Percentiles rank a stretch among this genome's conserved stretches.
Evolutionary conservation across 805 yeast species (phyloP).

Genomic region (Blastobotrys peoriensis): DNA sequence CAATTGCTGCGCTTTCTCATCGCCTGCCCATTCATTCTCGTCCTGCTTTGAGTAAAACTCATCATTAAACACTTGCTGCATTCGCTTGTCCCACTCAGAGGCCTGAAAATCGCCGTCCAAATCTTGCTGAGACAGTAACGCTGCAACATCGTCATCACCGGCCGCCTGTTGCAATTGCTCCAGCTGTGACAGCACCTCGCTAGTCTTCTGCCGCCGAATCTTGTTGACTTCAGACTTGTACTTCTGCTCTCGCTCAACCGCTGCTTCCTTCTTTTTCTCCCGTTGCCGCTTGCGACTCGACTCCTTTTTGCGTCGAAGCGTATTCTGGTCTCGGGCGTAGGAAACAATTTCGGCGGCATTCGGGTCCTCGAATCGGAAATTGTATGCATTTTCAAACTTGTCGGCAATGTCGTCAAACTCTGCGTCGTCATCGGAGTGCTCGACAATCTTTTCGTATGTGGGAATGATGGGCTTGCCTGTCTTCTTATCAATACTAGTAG

Average conservation of each 20-base stretch:
- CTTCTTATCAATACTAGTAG: slow-evolving; percentile 56
- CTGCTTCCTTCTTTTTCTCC: slow-evolving; percentile 56
- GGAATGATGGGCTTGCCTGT: slow-evolving; percentile 38
- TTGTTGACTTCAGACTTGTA: slow-evolving; percentile 58
- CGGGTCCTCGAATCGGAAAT: slow-evolving; percentile 92
- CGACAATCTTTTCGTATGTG: slow-evolving; percentile 32
- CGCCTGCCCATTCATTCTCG: slow-evolving; percentile 56
- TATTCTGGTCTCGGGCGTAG: slow-evolving; percentile 89
- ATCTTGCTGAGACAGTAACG: slow-evolving; percentile 66
- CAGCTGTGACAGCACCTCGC: slow-evolving; percentile 68
- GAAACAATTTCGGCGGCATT: slow-evolving; percentile 84
- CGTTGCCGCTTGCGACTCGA: slow-evolving; percentile 77
- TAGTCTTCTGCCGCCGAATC: slow-evolving; percentile 70
- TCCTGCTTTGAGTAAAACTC: slow-evolving; percentile 57
- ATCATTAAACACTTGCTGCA: slow-evolving; percentile 81
- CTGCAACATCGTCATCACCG: slow-evolving; percentile 54
- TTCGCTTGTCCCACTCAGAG: slow-evolving; percentile 82
- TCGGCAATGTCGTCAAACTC: slow-evolving; percentile 92
- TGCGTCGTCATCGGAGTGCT: slow-evolving; percentile 62
- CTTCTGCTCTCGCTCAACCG: slow-evolving; percentile 45
- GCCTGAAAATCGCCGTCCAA: slow-evolving; percentile 85
- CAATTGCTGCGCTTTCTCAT: slow-evolving; percentile 44
- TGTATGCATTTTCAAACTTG: slow-evolving; percentile 83
- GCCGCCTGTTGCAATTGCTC: slow-evolving; percentile 59
- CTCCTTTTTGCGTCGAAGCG: slow-evolving; percentile 74